Evolutionary conservation across 139 green algal species (phyloP).

Genomic region (Chlorella sp.): DNA sequence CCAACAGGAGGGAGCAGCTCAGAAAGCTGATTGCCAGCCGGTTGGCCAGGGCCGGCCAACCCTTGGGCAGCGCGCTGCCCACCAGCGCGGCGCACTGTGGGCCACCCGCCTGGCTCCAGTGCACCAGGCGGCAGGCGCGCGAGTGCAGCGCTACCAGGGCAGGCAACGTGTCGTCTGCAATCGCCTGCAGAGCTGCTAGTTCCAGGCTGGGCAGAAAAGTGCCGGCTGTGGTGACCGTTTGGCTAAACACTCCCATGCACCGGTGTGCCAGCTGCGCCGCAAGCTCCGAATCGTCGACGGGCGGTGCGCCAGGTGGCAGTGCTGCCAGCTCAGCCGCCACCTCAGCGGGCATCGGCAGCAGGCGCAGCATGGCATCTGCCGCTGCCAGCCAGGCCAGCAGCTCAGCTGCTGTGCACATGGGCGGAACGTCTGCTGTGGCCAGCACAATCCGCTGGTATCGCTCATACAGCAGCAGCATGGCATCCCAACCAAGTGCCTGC

Average conservation of each 20-base stretch:
- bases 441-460: not conserved
- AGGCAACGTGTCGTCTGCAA: not conserved
- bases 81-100: not conserved
- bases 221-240: not conserved
- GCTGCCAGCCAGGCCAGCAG: not conserved
- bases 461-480: not conserved
- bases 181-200: too few relatives aligned
- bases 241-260: not conserved
- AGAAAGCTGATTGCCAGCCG: not conserved
- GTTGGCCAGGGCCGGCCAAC: not conserved
- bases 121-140: not conserved
- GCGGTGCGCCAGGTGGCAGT: not conserved
- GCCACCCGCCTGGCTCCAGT: not conserved
- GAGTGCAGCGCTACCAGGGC: not conserved
- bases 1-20: not conserved
- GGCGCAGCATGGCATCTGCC: slow-evolving; percentile 6
- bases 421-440: not conserved
- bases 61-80: not conserved
- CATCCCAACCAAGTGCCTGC: too few relatives aligned
- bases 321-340: not conserved
- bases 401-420: not conserved
- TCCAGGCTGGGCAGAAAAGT: not conserved
- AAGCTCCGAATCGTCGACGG: not conserved
- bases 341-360: not conserved
- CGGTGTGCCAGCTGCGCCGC: not conserved